These are phyloP conservation scores for Elongisporangium senticosum DNA, from an alignment of 352 stramenopile genomes.

Conservation along the genomic window DNA sequence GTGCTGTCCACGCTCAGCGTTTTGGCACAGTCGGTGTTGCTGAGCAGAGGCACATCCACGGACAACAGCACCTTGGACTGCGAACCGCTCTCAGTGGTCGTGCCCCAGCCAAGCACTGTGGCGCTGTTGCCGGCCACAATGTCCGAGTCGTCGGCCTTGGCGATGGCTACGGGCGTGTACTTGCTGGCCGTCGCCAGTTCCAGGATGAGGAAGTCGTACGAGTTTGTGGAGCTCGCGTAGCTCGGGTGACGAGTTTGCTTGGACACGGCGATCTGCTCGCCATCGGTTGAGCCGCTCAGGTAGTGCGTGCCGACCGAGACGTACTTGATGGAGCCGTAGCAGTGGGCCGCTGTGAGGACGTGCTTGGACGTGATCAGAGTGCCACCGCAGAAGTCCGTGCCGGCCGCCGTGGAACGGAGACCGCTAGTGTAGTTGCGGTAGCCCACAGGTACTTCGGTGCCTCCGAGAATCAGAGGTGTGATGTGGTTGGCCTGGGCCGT, in stretches of 20 bases:
- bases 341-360: conserved; percentile 64
- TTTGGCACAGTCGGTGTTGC: conserved; percentile 26
- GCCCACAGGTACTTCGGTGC: conserved; percentile 28
- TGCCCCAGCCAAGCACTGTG: conserved; percentile 40
- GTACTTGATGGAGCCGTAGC: conserved; percentile 29
- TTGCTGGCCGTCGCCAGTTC: conserved; percentile 31
- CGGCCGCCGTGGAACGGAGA: conserved; percentile 25
- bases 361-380: conserved; percentile 59
- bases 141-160: conserved; percentile 16
- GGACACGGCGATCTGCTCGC: conserved; percentile 42
- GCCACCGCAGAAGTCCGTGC: conserved; percentile 43
- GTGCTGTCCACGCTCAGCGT: conserved; percentile 25
- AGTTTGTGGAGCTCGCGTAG: conserved; percentile 18
- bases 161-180: conserved; percentile 27
- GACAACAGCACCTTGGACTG: conserved; percentile 22
- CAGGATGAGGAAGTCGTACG: conserved; percentile 55
- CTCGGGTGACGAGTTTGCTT: conserved; percentile 42
- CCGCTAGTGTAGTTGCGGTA: conserved; percentile 49
- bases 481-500: conserved; percentile 9
- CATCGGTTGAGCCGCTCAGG: conserved; percentile 31
- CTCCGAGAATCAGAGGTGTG: conserved; percentile 34
- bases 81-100: conserved; percentile 17
- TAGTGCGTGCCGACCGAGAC: conserved; percentile 55
- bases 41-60: conserved; percentile 34
- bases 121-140: conserved; percentile 16